Evolutionary conservation across 2,329 filamentous ascomycete genomes (phyloP).

Genomic region (Aspergillus sp.): DNA sequence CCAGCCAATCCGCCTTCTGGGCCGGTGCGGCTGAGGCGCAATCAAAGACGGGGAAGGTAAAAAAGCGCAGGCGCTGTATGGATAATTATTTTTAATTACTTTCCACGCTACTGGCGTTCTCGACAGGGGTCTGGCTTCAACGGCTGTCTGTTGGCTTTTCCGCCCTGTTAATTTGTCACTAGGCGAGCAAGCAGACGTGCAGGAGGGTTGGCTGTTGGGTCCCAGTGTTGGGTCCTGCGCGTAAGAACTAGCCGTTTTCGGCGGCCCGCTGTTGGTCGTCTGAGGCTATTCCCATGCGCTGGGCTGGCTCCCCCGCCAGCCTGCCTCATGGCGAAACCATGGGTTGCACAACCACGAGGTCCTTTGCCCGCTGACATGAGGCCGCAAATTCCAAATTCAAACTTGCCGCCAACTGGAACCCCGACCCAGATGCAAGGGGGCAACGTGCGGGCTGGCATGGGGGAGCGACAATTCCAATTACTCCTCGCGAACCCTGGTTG

Average conservation of each 20-base stretch:
- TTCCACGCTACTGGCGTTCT: background rate
- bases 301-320: no score
- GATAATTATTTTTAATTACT: conserved; percentile 13
- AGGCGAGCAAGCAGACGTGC: background rate
- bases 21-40: conserved; percentile 22
- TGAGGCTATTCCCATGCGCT: background rate
- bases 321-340: background rate
- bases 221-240: background rate
- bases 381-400: background rate
- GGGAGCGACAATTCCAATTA: background rate
- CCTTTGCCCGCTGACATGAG: background rate
- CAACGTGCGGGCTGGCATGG: background rate
- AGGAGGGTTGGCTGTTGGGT: background rate
- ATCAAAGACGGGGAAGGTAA: conserved; percentile 11
- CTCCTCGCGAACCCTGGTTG: conserved; percentile 1
- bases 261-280: background rate
- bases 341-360: background rate
- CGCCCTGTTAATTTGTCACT: conserved; percentile 2
- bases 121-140: conserved; percentile 16
- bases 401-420: background rate
- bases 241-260: conserved; percentile 4
- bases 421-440: background rate
- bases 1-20: conserved; percentile 8
- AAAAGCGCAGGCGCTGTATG: conserved; percentile 10
- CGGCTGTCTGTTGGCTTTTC: conserved; percentile 18